These are phyloP conservation scores for Sphagnum magellanicum DNA, from an alignment of 228 moss, liverwort and hornwort genomes.

Conservation along the genomic window DNA sequence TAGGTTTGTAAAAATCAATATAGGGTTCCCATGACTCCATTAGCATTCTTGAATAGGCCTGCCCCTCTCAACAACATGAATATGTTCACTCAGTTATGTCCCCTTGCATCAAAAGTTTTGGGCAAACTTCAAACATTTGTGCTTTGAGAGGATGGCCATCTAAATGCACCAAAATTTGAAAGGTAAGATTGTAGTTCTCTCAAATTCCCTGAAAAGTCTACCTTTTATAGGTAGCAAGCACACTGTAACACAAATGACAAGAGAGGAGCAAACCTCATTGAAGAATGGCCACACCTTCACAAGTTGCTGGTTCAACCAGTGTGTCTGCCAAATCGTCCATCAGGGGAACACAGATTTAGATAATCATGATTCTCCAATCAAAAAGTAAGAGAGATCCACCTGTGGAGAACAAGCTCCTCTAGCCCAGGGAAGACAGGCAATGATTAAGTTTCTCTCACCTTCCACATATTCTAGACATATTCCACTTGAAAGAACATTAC, in stretches of 20 bases:
- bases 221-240: neutral
- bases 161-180: no score
- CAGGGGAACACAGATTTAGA: conserved; percentile 4
- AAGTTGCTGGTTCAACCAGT: conserved; percentile 68
- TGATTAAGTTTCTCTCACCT: neutral
- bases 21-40: conserved; percentile 69
- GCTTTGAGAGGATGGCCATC: no score
- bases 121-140: no score
- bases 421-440: neutral
- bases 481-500: neutral
- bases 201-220: no score
- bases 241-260: neutral
- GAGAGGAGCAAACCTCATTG: conserved; percentile 41
- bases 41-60: conserved; percentile 69
- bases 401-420: neutral
- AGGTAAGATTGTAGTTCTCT: no score
- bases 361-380: neutral
- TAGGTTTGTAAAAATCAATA: conserved; percentile 73
- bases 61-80: conserved; percentile 13
- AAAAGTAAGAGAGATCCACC: neutral
- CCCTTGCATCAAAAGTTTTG: no score
- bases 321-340: conserved; percentile 33
- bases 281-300: conserved; percentile 84
- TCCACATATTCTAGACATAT: neutral
- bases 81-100: neutral